phyloP scores from a whole-genome alignment of 2,329 filamentous ascomycete species.

The Cladophialophora bantiana region DNA sequence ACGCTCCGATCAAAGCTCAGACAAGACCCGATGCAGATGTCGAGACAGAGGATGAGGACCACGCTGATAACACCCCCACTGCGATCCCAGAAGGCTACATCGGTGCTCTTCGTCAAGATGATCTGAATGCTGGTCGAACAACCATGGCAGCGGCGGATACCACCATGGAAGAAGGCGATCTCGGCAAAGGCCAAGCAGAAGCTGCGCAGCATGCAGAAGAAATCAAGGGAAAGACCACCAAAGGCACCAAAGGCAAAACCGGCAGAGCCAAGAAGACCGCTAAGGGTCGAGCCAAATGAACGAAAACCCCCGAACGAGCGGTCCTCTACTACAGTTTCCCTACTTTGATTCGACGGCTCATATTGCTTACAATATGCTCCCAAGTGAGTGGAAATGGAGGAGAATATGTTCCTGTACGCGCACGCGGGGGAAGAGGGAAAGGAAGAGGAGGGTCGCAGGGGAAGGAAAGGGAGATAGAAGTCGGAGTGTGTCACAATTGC shows the following conservation, averaged over 20 bases:
- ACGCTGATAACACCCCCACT: background rate
- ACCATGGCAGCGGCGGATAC: background rate
- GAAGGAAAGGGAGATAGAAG: constrained; percentile 1
- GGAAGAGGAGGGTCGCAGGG: background rate
- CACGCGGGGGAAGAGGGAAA: too few species aligned
- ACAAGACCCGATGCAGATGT: background rate
- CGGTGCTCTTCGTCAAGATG: constrained; percentile 7
- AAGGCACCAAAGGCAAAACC: constrained; percentile 7
- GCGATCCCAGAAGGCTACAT: constrained; percentile 2
- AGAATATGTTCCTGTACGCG: background rate
- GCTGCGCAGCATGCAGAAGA: background rate
- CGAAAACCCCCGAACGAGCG: background rate
- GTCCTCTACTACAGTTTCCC: background rate
- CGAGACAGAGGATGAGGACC: background rate
- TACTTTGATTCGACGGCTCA: background rate
- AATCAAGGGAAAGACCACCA: background rate
- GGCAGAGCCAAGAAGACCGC: background rate
- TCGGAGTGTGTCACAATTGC: background rate
- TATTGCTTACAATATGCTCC: background rate
- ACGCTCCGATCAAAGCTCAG: background rate
- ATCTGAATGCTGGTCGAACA: background rate
- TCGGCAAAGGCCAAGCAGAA: background rate
- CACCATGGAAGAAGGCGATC: background rate
- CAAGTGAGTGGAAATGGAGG: background rate
- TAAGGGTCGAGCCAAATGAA: constrained; percentile 3